Evolutionary conservation across 257 asterid genomes (phyloP).

Genomic region (Ajuga chamaepitys): DNA sequence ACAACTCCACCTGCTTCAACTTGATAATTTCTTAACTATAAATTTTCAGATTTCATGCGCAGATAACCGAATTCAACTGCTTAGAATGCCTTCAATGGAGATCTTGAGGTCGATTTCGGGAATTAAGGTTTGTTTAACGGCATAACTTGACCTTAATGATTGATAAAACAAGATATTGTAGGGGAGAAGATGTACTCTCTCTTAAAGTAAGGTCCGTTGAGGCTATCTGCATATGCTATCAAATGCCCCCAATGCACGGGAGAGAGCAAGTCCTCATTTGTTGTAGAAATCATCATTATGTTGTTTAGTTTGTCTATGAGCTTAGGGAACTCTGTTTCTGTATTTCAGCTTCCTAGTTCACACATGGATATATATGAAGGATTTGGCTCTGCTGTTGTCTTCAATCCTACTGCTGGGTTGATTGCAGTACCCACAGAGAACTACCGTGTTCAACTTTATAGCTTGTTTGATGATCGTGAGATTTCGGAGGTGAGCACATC

Average conservation of each 20-base stretch:
- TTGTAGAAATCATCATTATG: background rate
- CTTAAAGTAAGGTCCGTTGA: background rate
- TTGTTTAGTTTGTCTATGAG: background rate
- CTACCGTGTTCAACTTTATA: conserved; percentile 74
- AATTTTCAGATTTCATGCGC: conserved; percentile 83
- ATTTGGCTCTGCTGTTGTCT: conserved; percentile 37
- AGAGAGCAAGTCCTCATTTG: background rate
- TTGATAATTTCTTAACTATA: conserved; percentile 23
- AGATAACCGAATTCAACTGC: conserved; percentile 74
- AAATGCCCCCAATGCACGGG: background rate
- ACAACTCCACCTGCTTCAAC: background rate
- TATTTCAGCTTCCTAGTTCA: conserved; percentile 65
- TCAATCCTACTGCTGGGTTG: conserved; percentile 50
- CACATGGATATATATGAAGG: conserved; percentile 37
- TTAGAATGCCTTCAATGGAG: conserved; percentile 82
- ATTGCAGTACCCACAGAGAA: conserved; percentile 80
- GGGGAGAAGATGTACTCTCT: background rate
- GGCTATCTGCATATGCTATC: background rate
- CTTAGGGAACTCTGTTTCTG: conserved; percentile 6
- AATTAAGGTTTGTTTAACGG: conserved; percentile 58
- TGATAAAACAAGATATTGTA: background rate
- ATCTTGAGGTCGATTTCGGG: conserved; percentile 76
- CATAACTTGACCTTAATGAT: background rate
- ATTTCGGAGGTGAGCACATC: conserved; percentile 65
- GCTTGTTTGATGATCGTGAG: conserved; percentile 81